Evolutionary conservation across 352 stramenopile genomes (phyloP).

Genomic region (Phytophthora capsici): DNA sequence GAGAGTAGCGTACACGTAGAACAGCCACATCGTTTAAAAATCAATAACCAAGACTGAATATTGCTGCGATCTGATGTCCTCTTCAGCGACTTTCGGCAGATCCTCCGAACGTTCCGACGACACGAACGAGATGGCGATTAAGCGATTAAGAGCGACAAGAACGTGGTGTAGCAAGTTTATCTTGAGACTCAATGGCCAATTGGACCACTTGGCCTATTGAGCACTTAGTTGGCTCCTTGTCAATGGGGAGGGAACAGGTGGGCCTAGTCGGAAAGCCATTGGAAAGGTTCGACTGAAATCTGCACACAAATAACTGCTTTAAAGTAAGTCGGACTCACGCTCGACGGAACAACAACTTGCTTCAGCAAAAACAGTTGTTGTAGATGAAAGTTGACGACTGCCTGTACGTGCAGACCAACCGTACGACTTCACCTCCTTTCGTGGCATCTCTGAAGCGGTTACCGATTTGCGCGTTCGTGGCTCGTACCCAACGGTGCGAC

Average conservation of each 20-base stretch:
- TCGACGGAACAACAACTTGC: not conserved
- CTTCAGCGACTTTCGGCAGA: constrained; percentile 6
- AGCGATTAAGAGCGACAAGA: constrained; percentile 13
- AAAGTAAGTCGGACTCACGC: not conserved
- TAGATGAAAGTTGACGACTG: constrained; percentile 1
- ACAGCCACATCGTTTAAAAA: too few relatives aligned
- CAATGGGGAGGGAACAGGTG: not conserved
- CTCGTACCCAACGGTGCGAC: not conserved
- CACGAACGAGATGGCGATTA: constrained; percentile 7
- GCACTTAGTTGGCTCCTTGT: too few relatives aligned
- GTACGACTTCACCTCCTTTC: not conserved
- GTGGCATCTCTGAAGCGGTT: not conserved
- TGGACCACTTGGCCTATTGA: too few relatives aligned
- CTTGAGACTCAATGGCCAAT: too few relatives aligned
- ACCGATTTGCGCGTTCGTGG: constrained; percentile 3
- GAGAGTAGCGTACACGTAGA: not conserved
- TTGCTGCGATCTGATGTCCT: not conserved
- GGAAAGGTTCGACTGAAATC: too few relatives aligned
- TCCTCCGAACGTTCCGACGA: not conserved
- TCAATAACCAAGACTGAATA: not conserved
- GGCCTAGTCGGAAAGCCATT: too few relatives aligned
- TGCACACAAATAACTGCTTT: not conserved
- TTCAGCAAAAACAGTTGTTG: constrained; percentile 10
- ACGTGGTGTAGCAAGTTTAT: not conserved
- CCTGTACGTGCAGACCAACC: not conserved